Evolutionary conservation across 495 filamentous ascomycete genomes (phyloP).

Genomic region (Pyronema omphalodes): DNA sequence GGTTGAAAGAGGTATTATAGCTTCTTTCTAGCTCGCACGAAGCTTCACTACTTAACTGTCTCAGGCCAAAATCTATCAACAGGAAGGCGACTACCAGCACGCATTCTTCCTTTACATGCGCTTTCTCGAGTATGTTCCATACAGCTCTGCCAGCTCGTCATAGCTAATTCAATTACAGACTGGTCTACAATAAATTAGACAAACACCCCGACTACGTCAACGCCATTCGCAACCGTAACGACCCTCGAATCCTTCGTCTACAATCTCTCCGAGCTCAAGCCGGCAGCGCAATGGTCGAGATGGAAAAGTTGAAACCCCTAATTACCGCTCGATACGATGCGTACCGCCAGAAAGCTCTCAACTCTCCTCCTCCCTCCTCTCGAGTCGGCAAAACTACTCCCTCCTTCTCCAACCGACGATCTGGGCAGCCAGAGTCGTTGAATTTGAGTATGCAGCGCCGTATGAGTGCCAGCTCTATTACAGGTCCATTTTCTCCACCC

Average conservation of each 20-base stretch:
- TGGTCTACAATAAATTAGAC: constrained; percentile 26
- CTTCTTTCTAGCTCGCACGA: not conserved
- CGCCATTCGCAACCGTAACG: not conserved
- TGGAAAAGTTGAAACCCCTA: constrained; percentile 48
- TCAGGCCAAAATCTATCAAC: constrained; percentile 61
- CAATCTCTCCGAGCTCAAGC: constrained; percentile 35
- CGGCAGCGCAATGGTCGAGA: constrained; percentile 36
- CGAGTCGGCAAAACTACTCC: not conserved
- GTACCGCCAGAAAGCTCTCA: constrained; percentile 1
- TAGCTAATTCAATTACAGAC: constrained; percentile 7
- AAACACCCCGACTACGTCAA: constrained; percentile 27
- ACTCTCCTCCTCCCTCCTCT: no score
- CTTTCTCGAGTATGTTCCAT: constrained; percentile 36
- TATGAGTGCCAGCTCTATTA: constrained; percentile 5
- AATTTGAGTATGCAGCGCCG: constrained; percentile 8
- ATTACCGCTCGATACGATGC: constrained; percentile 47
- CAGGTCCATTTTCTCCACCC: constrained; percentile 16
- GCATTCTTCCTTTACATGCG: constrained; percentile 74
- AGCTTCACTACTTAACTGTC: not conserved
- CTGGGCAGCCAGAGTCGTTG: constrained; percentile 6
- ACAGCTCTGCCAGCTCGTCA: not conserved
- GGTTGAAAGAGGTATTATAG: constrained; percentile 56
- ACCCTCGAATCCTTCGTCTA: constrained; percentile 6
- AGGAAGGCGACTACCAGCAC: constrained; percentile 68
- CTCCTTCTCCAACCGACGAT: not conserved